Percentiles rank a stretch among this genome's conserved stretches.
Conservation (phyloP, 129 eudicot species). For the Ambrosia artemisiifolia region DNA sequence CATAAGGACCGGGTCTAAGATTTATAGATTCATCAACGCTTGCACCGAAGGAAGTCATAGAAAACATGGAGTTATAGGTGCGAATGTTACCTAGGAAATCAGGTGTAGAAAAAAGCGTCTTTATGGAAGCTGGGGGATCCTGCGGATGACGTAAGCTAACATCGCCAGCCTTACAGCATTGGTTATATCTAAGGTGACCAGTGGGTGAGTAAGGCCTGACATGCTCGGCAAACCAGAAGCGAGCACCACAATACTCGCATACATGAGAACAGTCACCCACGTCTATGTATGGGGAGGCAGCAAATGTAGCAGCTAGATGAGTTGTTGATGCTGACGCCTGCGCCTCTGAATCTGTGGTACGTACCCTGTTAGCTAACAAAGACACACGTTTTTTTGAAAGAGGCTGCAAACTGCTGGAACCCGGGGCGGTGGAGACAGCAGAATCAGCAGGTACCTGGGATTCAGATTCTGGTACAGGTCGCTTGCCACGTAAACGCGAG, state of each 20-base stretch:
- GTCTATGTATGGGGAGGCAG: background rate
- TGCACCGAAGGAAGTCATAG: too few species aligned
- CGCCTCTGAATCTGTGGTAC: too few species aligned
- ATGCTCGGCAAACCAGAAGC: background rate
- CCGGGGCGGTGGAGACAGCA: too few species aligned
- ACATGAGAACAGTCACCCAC: background rate
- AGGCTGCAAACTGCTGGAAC: too few species aligned
- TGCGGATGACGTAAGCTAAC: background rate
- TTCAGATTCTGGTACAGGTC: too few species aligned
- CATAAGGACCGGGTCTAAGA: background rate
- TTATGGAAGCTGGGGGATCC: background rate
- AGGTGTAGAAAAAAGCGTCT: background rate
- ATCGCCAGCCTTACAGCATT: background rate
- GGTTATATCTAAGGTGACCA: background rate
- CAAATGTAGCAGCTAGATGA: too few species aligned
- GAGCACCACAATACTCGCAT: background rate
- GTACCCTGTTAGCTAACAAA: too few species aligned
- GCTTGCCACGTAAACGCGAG: too few species aligned
- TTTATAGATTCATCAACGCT: background rate
- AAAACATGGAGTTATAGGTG: background rate
- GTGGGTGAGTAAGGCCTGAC: background rate
- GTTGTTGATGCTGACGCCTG: too few species aligned
- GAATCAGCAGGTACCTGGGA: too few species aligned
- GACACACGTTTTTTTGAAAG: too few species aligned
- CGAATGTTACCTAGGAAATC: background rate